Evolutionary conservation across 768 basidiomycete genomes (phyloP), one percentile per base, ranked within the genome.

Genomic region (Lentinus tigrinus): DNA sequence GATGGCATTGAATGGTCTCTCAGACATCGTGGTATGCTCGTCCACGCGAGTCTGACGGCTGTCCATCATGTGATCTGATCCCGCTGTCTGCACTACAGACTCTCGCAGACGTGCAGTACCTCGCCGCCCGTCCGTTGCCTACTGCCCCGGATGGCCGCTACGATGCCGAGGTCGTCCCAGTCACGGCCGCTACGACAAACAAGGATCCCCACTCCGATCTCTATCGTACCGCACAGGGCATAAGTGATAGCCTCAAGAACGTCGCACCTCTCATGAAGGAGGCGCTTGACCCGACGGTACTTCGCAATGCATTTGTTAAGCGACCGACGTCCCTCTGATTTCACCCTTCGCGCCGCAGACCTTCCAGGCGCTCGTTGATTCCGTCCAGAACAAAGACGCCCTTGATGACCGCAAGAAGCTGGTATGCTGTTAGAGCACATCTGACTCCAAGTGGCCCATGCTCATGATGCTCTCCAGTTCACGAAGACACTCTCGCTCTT

Each of bases 381-480:
- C 77, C 1, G 66, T 90, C 40, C 75, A 75, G 36, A 79, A 91
- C 67, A 73, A 75, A 16, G 83, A 84, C 42, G 77, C 81, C 11
- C 74, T 92, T 19, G 88, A 94, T 71, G 91, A 94, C 66, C 78
- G 91, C 53, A 88, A 91, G 71, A 78, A 90, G 67, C 71, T 88
- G 51, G 91, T 91, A 56, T 52, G 85, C 73, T n/a, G 16, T 4
- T 46, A 2, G 46, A 13, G 26, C 21, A n/a, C 64, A 14, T 66
- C 51, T 16, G 21, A 10, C 17, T 13, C 6, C 16, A 1, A 24
- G 4, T 3, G 34, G 27, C 27, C 17, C 34, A 42, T 34, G 71
- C n/a, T 60, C 59, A 44, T 21, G 26, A 17, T 62, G 38, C 10
- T 37, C 50, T 23, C 9, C 31, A 91, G 91, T 84, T 93, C 38